Conservation (phyloP, 139 green algal genomes). For the Auxenochlorella pyrenoidosa region DNA sequence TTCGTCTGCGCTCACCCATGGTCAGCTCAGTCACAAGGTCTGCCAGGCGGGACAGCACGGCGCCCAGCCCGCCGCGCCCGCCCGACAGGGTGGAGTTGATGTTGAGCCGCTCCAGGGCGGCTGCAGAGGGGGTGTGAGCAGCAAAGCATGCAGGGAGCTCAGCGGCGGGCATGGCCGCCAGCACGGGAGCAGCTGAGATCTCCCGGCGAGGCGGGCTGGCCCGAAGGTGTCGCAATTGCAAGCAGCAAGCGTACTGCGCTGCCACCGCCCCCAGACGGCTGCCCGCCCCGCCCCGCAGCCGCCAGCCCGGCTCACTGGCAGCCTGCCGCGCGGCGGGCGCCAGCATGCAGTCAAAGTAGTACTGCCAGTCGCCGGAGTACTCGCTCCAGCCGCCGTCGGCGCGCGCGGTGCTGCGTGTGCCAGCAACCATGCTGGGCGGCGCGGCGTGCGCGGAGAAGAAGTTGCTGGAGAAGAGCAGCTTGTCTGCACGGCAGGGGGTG, state of each 20-base stretch:
- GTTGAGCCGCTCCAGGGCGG: constrained; percentile 82
- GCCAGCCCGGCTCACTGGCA: constrained; percentile 10
- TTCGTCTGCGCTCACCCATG: not conserved
- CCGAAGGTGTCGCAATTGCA: too few relatives aligned
- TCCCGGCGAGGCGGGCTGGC: too few relatives aligned
- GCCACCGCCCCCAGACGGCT: not conserved
- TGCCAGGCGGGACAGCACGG: constrained; percentile 3
- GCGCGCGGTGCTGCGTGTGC: constrained; percentile 10
- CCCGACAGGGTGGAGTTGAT: constrained; percentile 43
- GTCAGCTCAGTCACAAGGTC: constrained; percentile 32
- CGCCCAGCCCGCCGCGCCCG: not conserved
- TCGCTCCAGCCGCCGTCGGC: constrained; percentile 69
- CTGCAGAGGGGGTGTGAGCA: not conserved
- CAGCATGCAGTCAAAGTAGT: constrained; percentile 98
- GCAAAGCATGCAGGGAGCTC: too few relatives aligned
- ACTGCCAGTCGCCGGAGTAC: constrained; percentile 86
- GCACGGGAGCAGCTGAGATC: too few relatives aligned
- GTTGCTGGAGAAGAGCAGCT: constrained; percentile 84
- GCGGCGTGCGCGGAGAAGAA: constrained; percentile 90
- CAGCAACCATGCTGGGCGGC: constrained; percentile 17
- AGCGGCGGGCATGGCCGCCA: too few relatives aligned
- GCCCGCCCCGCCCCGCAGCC: not conserved
- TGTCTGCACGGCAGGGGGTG: not conserved
- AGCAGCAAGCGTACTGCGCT: too few relatives aligned
- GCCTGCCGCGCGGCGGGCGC: constrained; percentile 78